Conservation (phyloP, 345 rosid genomes). For the Cardiospermum halicacabum region DNA sequence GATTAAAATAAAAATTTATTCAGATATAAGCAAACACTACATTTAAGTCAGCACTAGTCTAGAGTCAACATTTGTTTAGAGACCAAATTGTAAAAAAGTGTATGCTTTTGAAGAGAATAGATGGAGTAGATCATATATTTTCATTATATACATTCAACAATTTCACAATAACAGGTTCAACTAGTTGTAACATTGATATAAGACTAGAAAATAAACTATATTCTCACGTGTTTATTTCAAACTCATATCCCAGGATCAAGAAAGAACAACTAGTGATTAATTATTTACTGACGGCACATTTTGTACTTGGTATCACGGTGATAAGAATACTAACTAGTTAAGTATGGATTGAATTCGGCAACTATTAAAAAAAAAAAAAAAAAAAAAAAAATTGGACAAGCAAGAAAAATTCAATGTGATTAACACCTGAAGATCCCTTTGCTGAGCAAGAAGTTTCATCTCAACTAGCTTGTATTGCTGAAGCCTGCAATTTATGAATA, state of each 20-base stretch:
- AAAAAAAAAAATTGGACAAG: neutral
- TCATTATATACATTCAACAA: neutral
- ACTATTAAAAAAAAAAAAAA: neutral
- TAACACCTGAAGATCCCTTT: conserved; percentile 66
- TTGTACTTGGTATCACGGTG: too few relatives aligned
- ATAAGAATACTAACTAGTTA: too few relatives aligned
- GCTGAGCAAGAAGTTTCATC: conserved; percentile 90
- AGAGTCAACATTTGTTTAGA: neutral
- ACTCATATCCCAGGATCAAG: neutral
- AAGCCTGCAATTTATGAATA: conserved; percentile 41
- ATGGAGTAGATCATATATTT: neutral
- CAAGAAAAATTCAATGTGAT: conserved; percentile 3
- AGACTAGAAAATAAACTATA: neutral
- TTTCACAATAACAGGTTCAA: neutral
- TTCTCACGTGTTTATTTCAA: neutral
- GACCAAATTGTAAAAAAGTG: neutral
- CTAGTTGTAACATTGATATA: neutral
- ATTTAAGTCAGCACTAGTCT: neutral
- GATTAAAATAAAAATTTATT: neutral
- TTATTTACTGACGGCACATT: too few relatives aligned
- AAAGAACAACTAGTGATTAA: too few relatives aligned
- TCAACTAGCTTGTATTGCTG: conserved; percentile 83
- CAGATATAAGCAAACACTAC: neutral
- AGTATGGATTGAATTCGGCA: neutral
- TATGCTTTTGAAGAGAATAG: neutral